Percentiles rank a stretch among this genome's conserved stretches.
phyloP scores from a whole-genome alignment of 305 asterid species.

The Caryopteris hybrid region DNA sequence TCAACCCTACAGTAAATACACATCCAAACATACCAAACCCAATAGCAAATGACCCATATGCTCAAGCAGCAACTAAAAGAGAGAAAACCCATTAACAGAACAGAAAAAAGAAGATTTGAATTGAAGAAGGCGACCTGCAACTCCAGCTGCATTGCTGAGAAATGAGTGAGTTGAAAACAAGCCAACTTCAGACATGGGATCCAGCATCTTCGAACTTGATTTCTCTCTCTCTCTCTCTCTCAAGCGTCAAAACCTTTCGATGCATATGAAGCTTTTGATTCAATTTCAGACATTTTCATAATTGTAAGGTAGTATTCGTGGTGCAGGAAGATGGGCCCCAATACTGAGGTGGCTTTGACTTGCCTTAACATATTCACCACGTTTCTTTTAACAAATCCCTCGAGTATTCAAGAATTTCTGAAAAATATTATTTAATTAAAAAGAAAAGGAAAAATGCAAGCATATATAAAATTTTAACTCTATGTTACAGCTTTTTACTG shows the following conservation, averaged over 20 bases:
- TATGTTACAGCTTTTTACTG: not conserved
- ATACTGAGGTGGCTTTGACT: not conserved
- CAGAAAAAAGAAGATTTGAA: not conserved
- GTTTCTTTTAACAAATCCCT: not conserved
- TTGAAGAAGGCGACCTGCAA: slow-evolving; percentile 45
- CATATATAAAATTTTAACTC: not conserved
- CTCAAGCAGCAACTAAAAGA: not conserved
- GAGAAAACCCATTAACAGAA: not conserved
- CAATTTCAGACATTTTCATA: not conserved
- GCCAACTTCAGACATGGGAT: slow-evolving; percentile 34
- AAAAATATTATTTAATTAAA: not conserved
- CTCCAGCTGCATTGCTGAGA: slow-evolving; percentile 64
- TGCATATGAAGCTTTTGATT: not conserved
- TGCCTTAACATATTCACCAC: not conserved
- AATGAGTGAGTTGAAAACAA: slow-evolving; percentile 43
- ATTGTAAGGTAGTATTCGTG: not conserved
- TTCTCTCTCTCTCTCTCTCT: not conserved
- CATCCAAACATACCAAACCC: not conserved
- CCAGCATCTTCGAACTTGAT: not conserved
- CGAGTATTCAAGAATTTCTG: not conserved
- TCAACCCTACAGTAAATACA: slow-evolving; percentile 17
- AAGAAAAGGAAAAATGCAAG: not conserved
- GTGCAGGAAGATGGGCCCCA: not conserved
- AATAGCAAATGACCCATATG: not conserved
- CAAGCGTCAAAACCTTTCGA: not conserved